These are phyloP conservation scores for Porcisia deanei DNA, from an alignment of 208 protist species.

Conservation along the genomic window DNA sequence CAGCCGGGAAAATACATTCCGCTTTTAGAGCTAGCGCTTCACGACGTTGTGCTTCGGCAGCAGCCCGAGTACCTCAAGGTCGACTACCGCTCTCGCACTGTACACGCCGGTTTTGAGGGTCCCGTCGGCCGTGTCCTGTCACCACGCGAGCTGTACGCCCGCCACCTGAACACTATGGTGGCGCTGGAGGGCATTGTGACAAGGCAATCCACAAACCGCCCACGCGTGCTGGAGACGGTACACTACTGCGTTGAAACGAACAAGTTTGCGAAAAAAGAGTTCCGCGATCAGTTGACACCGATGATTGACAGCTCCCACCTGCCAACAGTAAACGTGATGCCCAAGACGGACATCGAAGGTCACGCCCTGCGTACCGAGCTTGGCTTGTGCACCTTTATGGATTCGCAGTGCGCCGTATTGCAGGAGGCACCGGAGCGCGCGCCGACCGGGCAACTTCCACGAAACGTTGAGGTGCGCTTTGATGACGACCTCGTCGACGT, in stretches of 20 bases:
- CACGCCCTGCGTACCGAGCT: constrained; percentile 97
- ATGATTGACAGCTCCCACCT: constrained; percentile 86
- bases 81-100: constrained; percentile 67
- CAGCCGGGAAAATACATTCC: constrained; percentile 87
- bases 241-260: constrained; percentile 97
- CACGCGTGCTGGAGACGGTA: constrained; percentile 88
- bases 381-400: constrained; percentile 97
- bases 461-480: constrained; percentile 97
- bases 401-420: constrained; percentile 95
- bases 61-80: constrained; percentile 88
- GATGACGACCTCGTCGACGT: constrained; percentile 98
- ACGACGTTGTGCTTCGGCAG: constrained; percentile 84
- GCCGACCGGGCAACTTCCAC: constrained; percentile 98
- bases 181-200: constrained; percentile 98
- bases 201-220: constrained; percentile 91
- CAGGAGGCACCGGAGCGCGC: constrained; percentile 98
- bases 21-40: constrained; percentile 91
- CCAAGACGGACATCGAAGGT: constrained; percentile 95
- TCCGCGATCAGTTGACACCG: constrained; percentile 95
- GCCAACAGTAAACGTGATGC: constrained; percentile 92
- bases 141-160: constrained; percentile 92
- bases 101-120: constrained; percentile 95
- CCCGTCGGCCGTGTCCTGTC: constrained; percentile 94
- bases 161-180: constrained; percentile 95
- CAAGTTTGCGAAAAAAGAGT: constrained; percentile 87